phyloP scores from a whole-genome alignment of 2,329 filamentous ascomycete genomes.

The Capronia americana region DNA sequence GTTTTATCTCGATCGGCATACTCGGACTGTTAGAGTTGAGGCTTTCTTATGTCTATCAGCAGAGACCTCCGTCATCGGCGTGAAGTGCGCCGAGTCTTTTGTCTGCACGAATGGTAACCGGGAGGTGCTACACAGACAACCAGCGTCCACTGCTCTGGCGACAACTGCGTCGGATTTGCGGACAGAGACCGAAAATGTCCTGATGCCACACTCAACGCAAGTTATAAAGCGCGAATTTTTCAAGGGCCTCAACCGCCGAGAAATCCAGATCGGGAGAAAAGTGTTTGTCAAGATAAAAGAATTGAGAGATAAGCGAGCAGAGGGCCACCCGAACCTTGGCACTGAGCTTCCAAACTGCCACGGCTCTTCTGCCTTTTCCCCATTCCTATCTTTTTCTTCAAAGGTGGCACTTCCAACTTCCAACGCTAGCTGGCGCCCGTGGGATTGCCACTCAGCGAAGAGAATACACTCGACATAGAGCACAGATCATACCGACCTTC shows the following conservation, averaged over 20 bases:
- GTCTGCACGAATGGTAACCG: not conserved
- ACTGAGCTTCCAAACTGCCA: not conserved
- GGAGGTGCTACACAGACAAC: not conserved
- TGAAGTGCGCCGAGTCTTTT: not conserved
- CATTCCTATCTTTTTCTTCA: not conserved
- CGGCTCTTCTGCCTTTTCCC: not conserved
- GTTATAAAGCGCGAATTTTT: not conserved
- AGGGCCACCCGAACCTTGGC: not conserved
- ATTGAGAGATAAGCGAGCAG: constrained; percentile 1
- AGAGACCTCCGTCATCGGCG: not conserved
- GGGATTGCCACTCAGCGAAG: too few species aligned
- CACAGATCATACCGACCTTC: too few species aligned
- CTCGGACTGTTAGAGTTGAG: not conserved
- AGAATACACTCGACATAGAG: too few species aligned
- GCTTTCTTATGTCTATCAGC: not conserved
- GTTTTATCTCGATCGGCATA: constrained; percentile 63
- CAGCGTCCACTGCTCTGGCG: not conserved
- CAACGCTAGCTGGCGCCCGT: too few species aligned
- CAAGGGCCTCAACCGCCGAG: not conserved
- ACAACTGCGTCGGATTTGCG: too few species aligned
- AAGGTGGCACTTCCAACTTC: too few species aligned
- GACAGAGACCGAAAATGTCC: too few species aligned
- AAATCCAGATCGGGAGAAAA: not conserved
- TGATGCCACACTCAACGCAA: too few species aligned
- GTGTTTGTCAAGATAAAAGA: not conserved